A percentile compares a stretch with the other conserved stretches of the same genome.
phyloP scores from a whole-genome alignment of 495 filamentous ascomycete species.

The Letharia lupina region DNA sequence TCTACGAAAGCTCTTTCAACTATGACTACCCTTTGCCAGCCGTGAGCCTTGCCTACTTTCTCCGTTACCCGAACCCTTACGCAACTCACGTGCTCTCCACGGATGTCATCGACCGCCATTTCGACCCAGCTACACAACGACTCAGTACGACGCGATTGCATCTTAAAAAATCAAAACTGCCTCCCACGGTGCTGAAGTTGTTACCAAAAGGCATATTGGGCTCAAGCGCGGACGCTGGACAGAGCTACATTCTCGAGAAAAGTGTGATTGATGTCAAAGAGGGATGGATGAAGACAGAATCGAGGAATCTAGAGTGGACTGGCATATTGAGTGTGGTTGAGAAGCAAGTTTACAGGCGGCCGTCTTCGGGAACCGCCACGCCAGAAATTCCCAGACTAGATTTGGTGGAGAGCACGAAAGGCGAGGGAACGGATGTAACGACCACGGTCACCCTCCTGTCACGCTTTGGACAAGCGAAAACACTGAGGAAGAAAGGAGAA shows the following conservation, averaged over 20 bases:
- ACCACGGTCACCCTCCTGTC: conserved; percentile 82
- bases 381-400: conserved; percentile 25
- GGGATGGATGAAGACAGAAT: conserved; percentile 82
- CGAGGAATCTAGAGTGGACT: conserved; percentile 79
- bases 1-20: conserved; percentile 78
- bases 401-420: conserved; percentile 33
- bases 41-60: conserved; percentile 96
- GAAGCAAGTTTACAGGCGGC: conserved; percentile 65
- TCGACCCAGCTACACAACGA: conserved; percentile 70
- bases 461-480: conserved; percentile 63
- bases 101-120: conserved; percentile 81
- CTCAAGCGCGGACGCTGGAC: conserved; percentile 51
- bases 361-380: conserved; percentile 19
- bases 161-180: conserved; percentile 86
- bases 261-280: conserved; percentile 82
- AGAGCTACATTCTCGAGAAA: conserved; percentile 85
- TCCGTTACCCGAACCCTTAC: conserved; percentile 97
- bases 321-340: conserved; percentile 90
- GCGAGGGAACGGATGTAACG: conserved; percentile 68
- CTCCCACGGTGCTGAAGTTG: conserved; percentile 70
- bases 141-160: conserved; percentile 86
- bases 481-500: conserved; percentile 43
- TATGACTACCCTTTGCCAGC: conserved; percentile 88
- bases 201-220: conserved; percentile 69
- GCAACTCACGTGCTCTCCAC: conserved; percentile 90